Conservation (phyloP, 306 rosid species). For the Cucurbita pepo region DNA sequence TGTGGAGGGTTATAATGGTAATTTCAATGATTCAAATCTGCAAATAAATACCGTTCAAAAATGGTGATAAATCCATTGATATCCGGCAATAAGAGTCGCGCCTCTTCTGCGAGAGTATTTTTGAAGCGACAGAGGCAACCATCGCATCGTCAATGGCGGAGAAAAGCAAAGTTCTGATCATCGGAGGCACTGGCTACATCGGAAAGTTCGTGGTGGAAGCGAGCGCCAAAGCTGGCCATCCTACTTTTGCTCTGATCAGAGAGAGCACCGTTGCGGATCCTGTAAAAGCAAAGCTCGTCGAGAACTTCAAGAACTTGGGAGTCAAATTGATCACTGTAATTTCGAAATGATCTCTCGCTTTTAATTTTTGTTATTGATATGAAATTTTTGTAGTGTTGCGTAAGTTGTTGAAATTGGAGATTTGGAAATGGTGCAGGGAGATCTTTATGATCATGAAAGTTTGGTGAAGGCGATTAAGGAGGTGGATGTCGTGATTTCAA, state of each 20-base stretch:
- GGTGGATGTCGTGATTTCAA: constrained; percentile 77
- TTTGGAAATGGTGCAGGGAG: constrained; percentile 35
- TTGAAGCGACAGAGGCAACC: neutral
- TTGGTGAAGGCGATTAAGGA: constrained; percentile 63
- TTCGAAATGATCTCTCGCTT: neutral
- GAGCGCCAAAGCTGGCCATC: constrained; percentile 55
- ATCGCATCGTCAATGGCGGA: constrained; percentile 24
- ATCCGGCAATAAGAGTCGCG: too few relatives aligned
- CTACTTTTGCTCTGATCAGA: constrained; percentile 65
- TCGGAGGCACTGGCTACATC: constrained; percentile 89
- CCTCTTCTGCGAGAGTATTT: neutral
- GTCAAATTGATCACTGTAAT: constrained; percentile 45
- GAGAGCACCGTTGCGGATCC: constrained; percentile 50
- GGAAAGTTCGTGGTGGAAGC: constrained; percentile 72
- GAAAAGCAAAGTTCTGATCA: constrained; percentile 70
- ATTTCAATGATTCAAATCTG: neutral
- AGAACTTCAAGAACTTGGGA: constrained; percentile 37
- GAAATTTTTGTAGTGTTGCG: neutral
- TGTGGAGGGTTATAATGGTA: neutral
- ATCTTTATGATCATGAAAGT: constrained; percentile 48
- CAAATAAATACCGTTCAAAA: neutral
- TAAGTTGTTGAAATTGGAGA: neutral
- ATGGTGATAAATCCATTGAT: too few relatives aligned
- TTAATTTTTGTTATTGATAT: neutral
- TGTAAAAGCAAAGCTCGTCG: constrained; percentile 33